These are phyloP conservation scores for Sisymbrium altissimum DNA, from an alignment of 345 rosid species.

Conservation along the genomic window DNA sequence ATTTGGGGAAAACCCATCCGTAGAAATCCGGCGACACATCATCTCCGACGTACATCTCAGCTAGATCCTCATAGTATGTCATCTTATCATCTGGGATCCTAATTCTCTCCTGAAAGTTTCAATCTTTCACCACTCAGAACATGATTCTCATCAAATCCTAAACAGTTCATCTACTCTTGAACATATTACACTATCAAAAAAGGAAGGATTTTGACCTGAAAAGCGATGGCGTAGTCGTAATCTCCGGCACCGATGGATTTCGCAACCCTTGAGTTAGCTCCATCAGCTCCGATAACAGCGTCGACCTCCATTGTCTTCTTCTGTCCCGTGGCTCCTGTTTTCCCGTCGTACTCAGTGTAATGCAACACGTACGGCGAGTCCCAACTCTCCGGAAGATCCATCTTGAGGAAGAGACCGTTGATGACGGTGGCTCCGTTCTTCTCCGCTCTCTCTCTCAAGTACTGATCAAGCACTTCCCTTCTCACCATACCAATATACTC, in stretches of 20 bases:
- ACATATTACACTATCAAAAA: background rate
- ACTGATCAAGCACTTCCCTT: constrained; percentile 74
- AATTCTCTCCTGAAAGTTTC: constrained; percentile 65
- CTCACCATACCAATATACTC: constrained; percentile 99
- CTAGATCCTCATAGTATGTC: constrained; percentile 81
- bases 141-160: background rate
- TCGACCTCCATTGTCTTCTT: constrained; percentile 87
- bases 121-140: background rate
- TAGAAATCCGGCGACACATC: constrained; percentile 96
- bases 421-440: constrained; percentile 72
- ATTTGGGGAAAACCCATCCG: constrained; percentile 97
- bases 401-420: constrained; percentile 80
- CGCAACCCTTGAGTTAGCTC: constrained; percentile 93
- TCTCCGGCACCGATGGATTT: constrained; percentile 88
- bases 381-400: constrained; percentile 62
- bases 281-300: constrained; percentile 94
- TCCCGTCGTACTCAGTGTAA: constrained; percentile 79
- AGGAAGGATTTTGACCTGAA: constrained; percentile 57
- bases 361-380: constrained; percentile 66
- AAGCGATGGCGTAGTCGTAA: constrained; percentile 91
- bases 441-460: constrained; percentile 71
- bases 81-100: constrained; percentile 79
- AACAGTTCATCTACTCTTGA: background rate
- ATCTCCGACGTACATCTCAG: constrained; percentile 95
- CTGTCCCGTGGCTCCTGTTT: constrained; percentile 54